Evolutionary conservation across 1,284 basidiomycete species (phyloP).

Genomic region (Ustilago xerochloae): DNA sequence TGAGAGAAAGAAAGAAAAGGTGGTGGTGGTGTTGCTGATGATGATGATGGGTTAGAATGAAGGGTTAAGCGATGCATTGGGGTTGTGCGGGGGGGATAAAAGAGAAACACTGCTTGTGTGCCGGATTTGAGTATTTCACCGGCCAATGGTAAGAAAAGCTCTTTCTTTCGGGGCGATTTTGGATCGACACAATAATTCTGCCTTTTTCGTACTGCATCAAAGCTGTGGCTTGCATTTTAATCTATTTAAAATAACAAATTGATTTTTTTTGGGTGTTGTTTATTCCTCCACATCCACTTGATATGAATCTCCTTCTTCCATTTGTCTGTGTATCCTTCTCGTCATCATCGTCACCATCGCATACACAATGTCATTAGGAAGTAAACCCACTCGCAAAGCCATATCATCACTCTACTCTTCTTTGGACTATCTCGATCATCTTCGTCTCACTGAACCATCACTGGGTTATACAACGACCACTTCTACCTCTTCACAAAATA

Average conservation of each 20-base stretch:
- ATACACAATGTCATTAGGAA: conserved; percentile 22
- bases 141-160: not conserved
- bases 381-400: conserved; percentile 1
- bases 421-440: conserved; percentile 29
- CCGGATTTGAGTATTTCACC: too few species aligned
- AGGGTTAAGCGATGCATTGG: not conserved
- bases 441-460: conserved; percentile 16
- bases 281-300: not conserved
- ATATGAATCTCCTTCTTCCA: not conserved
- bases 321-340: not conserved
- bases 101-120: not conserved
- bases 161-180: too few species aligned
- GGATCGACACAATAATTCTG: not conserved
- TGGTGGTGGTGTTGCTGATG: not conserved
- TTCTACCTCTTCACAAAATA: conserved; percentile 4
- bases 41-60: not conserved
- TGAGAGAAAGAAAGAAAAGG: too few species aligned
- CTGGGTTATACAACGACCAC: conserved; percentile 24
- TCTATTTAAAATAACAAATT: not conserved
- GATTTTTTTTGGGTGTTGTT: not conserved
- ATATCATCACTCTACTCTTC: conserved; percentile 25
- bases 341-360: not conserved
- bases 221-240: too few species aligned
- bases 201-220: not conserved
- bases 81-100: not conserved